phyloP scores from a whole-genome alignment of 768 basidiomycete species.

The Collybiopsis confluens region DNA sequence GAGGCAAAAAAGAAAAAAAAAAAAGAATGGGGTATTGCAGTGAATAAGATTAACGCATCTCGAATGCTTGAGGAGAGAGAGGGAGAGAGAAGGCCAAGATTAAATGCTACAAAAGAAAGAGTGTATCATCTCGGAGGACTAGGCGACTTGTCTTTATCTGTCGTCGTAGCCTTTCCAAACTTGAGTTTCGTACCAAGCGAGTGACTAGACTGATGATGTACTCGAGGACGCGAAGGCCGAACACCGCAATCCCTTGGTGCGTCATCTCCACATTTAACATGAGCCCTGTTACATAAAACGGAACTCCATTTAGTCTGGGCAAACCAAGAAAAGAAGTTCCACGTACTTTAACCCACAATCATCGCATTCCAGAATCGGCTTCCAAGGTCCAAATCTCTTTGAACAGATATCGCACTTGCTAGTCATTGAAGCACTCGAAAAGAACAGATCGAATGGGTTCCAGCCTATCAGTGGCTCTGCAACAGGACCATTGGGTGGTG shows the following conservation, averaged over 20 bases:
- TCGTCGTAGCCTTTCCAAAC: neutral
- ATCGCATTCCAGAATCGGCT: conserved; percentile 82
- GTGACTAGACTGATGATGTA: conserved; percentile 14
- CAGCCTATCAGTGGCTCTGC: conserved; percentile 38
- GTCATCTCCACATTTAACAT: conserved; percentile 81
- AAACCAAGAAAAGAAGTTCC: conserved; percentile 1
- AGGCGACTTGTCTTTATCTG: neutral
- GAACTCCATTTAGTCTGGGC: conserved; percentile 6
- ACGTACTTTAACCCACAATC: conserved; percentile 77
- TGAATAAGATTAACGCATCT: too few species aligned
- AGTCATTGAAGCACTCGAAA: conserved; percentile 65
- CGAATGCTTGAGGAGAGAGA: too few species aligned
- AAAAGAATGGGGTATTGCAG: too few species aligned
- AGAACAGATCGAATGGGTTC: conserved; percentile 78
- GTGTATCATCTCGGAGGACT: conserved; percentile 2
- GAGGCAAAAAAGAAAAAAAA: too few species aligned
- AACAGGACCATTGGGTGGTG: conserved; percentile 10
- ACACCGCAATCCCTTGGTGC: conserved; percentile 78
- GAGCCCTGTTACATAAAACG: conserved; percentile 45
- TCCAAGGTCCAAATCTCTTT: conserved; percentile 77
- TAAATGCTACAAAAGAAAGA: neutral
- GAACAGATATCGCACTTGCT: conserved; percentile 80
- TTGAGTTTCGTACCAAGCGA: conserved; percentile 3
- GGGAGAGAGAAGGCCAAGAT: too few species aligned
- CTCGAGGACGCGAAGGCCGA: conserved; percentile 32